Evolutionary conservation across 352 stramenopile genomes (phyloP), one percentile per base, ranked within the genome.

Genomic region (Peronospora tabacina): DNA sequence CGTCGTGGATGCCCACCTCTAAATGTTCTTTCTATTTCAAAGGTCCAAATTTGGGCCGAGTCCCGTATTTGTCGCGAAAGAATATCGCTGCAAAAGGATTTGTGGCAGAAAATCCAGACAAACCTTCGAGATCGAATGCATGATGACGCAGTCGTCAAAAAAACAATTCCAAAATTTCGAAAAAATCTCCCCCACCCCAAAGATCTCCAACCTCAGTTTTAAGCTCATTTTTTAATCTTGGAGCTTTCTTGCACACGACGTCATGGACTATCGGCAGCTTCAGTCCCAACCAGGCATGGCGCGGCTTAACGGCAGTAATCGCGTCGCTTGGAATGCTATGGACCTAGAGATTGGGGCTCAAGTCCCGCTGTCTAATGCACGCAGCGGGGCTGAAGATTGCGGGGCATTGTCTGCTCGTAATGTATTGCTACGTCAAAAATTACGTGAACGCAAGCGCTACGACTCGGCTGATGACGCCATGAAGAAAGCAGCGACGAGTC

Each of bases 401-500:
- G 55, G 66, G 26, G 72, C 72, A 11, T 53, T 92, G 11, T 89
- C 82, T 17, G 81, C 81, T 20, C 70, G 82, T n/a, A 86, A 89
- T 43, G 66, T 90, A n/a, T 45, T 92, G 37, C 70, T 92, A 38
- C 78, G 64, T 26, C 70, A 75, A 39, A 86, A 85, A 39, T 63
- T 92, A 16, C 66, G 52, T 17, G 82, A 92, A 50, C 66, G 75
- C 47, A 92, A 90, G 56, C 78, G 73, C 5, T 92, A 87, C 49
- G 82, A 92, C 65, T 92, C 82, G 50, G 82, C 82, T 3, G 82
- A 92, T 57, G 79, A 92, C 39, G 76, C 78, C 24, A 85, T 92
- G 70, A 75, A 81, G 41, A 74, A 83, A 48, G 53, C 52, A 41
- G 55, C 44, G 12, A 16, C 42, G 9, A 43, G n/a, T 42, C 52